Evolutionary conservation across 768 basidiomycete species (phyloP).

Genomic region (Rhizopogon roseolus): DNA sequence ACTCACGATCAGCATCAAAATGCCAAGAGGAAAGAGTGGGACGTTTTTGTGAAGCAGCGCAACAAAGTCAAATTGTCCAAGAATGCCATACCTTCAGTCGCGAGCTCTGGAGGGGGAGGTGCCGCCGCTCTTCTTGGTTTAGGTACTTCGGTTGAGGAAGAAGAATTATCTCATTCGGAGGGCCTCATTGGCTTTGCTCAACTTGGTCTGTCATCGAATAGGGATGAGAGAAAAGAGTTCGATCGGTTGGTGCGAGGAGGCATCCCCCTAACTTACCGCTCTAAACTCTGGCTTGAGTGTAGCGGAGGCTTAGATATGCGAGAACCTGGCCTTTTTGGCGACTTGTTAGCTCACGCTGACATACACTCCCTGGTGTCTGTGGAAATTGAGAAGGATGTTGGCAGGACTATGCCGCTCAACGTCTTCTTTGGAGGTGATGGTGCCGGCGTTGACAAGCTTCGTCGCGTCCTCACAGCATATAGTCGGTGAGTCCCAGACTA

Average conservation of each 20-base stretch:
- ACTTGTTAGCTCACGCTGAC: conserved; percentile 59
- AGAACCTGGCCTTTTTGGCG: conserved; percentile 87
- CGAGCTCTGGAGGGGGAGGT: conserved; percentile 31
- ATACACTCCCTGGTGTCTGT: conserved; percentile 44
- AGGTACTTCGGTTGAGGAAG: conserved; percentile 57
- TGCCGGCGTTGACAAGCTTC: conserved; percentile 85
- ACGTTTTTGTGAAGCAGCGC: conserved; percentile 74
- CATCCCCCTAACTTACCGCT: conserved; percentile 83
- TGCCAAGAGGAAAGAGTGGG: conserved; percentile 76
- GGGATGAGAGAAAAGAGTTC: conserved; percentile 76
- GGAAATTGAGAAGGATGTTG: conserved; percentile 97
- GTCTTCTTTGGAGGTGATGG: conserved; percentile 98
- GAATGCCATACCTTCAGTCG: conserved; percentile 11
- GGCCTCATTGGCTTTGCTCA: conserved; percentile 90
- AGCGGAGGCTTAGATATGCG: conserved; percentile 89
- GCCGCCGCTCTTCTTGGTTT: conserved; percentile 69
- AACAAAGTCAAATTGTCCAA: conserved; percentile 38
- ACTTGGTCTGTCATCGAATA: conserved; percentile 66
- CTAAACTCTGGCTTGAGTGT: conserved; percentile 91
- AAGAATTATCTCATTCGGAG: conserved; percentile 76
- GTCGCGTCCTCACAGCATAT: conserved; percentile 87
- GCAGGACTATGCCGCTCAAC: conserved; percentile 88
- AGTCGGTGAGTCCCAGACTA: conserved; percentile 58
- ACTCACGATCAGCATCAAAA: conserved; percentile 81
- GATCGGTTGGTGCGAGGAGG: conserved; percentile 77